Conservation (phyloP, 306 rosid species). For the Leucaena leucocephala region DNA sequence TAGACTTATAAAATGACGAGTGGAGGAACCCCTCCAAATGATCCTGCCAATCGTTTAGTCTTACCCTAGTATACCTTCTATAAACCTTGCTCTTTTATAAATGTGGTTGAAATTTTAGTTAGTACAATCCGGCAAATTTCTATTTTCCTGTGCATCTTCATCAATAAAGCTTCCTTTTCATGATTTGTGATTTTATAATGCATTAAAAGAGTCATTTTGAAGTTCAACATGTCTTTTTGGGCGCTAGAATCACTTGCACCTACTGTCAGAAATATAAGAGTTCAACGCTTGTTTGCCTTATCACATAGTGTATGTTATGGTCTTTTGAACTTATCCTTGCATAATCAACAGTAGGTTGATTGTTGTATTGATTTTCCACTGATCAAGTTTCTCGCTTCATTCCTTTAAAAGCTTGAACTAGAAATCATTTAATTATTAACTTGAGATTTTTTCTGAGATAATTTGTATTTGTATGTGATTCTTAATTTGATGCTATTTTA, state of each 20-base stretch:
- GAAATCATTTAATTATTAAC: background rate
- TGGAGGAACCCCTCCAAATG: background rate
- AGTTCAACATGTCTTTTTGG: background rate
- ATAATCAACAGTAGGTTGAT: background rate
- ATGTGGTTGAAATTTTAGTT: constrained; percentile 18
- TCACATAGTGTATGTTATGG: background rate
- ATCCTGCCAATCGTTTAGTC: background rate
- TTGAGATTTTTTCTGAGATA: background rate
- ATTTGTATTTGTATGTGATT: background rate
- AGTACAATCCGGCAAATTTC: background rate
- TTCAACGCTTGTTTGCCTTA: constrained; percentile 2
- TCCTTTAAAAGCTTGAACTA: background rate
- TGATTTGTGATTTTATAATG: constrained; percentile 11
- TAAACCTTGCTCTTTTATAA: background rate
- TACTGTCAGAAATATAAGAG: background rate
- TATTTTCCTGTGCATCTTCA: constrained; percentile 4
- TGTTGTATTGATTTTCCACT: background rate
- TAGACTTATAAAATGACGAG: background rate
- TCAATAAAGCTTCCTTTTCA: background rate
- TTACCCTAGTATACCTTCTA: background rate
- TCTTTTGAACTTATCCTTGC: constrained; percentile 7
- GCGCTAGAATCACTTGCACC: constrained; percentile 6
- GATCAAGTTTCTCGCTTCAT: constrained; percentile 5
- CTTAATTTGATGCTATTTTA: background rate
- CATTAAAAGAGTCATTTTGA: constrained; percentile 10